phyloP scores from a whole-genome alignment of 768 basidiomycete species.

The Guyanaporus albipodus region DNA sequence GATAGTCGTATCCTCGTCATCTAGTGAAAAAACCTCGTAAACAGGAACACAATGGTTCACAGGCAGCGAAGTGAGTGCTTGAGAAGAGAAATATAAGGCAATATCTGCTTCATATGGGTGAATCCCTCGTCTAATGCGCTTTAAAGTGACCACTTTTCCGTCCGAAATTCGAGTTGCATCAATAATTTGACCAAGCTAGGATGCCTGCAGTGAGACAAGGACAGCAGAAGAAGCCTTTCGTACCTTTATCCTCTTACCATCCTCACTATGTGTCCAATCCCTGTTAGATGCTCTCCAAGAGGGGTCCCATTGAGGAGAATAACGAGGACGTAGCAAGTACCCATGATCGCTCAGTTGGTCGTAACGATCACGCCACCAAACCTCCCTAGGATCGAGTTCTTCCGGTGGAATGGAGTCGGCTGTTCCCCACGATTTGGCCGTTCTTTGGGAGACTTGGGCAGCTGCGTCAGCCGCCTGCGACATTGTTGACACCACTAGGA shows the following conservation, averaged over 20 bases:
- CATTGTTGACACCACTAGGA: no score
- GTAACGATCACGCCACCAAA: constrained; percentile 11
- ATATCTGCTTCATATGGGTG: constrained; percentile 26
- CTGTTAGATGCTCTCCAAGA: constrained; percentile 5
- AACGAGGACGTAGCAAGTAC: constrained; percentile 11
- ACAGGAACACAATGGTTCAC: constrained; percentile 28
- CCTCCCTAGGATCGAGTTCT: constrained; percentile 4
- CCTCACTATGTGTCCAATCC: background rate
- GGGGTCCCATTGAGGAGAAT: constrained; percentile 11
- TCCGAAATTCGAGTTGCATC: constrained; percentile 34
- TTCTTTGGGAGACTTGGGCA: background rate
- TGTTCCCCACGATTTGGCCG: background rate
- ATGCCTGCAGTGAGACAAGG: background rate
- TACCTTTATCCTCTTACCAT: background rate
- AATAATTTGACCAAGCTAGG: background rate
- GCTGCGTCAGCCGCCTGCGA: background rate
- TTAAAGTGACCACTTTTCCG: constrained; percentile 27
- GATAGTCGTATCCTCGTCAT: background rate
- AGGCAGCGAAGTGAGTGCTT: constrained; percentile 1
- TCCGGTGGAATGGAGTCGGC: background rate
- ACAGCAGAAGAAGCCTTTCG: background rate
- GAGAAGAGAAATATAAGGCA: constrained; percentile 14
- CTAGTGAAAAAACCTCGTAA: constrained; percentile 12
- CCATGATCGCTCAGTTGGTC: background rate
- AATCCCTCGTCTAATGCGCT: constrained; percentile 13